Conservation (phyloP, 768 basidiomycete species). For the Russula ochroleuca region DNA sequence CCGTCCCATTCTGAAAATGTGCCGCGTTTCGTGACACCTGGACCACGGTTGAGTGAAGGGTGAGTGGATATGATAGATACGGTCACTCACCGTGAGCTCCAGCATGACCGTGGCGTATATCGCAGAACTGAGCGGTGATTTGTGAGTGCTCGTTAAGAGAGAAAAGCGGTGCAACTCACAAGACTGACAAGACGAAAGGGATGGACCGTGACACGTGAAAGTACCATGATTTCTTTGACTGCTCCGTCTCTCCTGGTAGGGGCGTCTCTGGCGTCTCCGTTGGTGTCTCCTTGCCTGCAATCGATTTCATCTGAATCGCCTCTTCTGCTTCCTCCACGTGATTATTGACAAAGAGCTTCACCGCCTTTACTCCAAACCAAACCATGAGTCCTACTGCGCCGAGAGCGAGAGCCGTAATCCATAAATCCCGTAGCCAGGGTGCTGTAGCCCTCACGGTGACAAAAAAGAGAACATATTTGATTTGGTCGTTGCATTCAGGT, state of each 20-base stretch:
- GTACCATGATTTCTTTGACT: constrained; percentile 1
- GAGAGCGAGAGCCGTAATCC: constrained; percentile 7
- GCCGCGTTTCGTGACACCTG: constrained; percentile 18
- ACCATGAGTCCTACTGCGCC: constrained; percentile 11
- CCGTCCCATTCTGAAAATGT: no score
- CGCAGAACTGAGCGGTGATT: constrained; percentile 1
- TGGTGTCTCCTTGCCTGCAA: no score
- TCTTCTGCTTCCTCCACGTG: not conserved
- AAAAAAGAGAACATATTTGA: constrained; percentile 21
- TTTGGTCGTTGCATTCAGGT: not conserved
- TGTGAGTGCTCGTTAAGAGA: not conserved
- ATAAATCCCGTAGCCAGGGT: constrained; percentile 12
- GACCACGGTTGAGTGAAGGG: not conserved
- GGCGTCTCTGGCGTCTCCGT: not conserved
- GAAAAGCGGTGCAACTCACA: constrained; percentile 9
- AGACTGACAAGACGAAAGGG: not conserved
- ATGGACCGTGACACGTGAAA: not conserved
- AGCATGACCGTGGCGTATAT: constrained; percentile 19
- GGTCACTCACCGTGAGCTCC: constrained; percentile 18
- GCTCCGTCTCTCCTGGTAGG: not conserved
- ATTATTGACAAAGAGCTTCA: not conserved
- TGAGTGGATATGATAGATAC: not conserved
- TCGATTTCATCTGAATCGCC: not conserved
- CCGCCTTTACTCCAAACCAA: not conserved
- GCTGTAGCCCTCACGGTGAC: constrained; percentile 8